Conservation (phyloP, 2,329 filamentous ascomycete genomes). For the Arthrinium phaeospermum region DNA sequence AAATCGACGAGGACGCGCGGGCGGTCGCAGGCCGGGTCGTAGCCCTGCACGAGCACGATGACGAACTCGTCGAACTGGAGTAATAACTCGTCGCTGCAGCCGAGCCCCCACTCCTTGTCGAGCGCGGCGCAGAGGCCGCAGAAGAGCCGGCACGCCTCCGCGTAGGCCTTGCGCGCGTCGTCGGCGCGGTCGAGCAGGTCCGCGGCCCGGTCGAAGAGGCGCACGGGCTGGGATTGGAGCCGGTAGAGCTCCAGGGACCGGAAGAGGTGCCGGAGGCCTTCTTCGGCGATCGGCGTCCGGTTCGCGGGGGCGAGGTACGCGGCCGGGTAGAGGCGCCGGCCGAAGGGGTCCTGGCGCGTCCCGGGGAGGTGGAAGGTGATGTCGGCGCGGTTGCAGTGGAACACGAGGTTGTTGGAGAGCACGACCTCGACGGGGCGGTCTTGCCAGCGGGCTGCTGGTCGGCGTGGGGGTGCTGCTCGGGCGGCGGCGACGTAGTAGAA, state of each 20-base stretch:
- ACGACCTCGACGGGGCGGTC: conserved; percentile 9
- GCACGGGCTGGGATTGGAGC: conserved; percentile 17
- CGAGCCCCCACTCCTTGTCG: conserved; percentile 27
- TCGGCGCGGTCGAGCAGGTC: conserved; percentile 22
- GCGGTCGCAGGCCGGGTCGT: conserved; percentile 17
- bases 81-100: conserved; percentile 28
- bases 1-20: conserved; percentile 20
- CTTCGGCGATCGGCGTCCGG: conserved; percentile 16
- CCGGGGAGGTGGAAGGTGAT: conserved; percentile 27
- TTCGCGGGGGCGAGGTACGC: conserved; percentile 20
- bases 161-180: neutral
- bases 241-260: conserved; percentile 24
- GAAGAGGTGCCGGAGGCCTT: conserved; percentile 26
- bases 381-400: conserved; percentile 24
- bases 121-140: conserved; percentile 25
- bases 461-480: neutral
- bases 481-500: neutral
- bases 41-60: conserved; percentile 24
- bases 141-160: conserved; percentile 22
- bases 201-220: conserved; percentile 27
- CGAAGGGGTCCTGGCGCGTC: conserved; percentile 23
- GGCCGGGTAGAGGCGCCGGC: conserved; percentile 21
- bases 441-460: neutral
- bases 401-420: neutral
- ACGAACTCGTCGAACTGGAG: conserved; percentile 28